A percentile compares a stretch with the other conserved stretches of the same genome.
Conservation (phyloP, 768 basidiomycete genomes). For the Pleurotus tuber-regium region DNA sequence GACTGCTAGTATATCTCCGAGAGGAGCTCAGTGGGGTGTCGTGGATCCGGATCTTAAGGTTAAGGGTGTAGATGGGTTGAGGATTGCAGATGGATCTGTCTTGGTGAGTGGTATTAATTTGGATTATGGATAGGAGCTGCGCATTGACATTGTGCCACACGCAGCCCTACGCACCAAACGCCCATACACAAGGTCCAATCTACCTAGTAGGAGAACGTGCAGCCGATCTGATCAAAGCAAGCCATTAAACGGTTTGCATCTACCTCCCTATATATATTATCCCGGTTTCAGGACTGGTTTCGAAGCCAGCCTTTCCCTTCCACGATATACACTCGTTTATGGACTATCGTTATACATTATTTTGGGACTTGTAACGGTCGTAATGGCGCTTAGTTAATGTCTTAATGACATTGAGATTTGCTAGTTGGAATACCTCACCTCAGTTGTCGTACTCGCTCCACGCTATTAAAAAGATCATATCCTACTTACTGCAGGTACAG, state of each 20-base stretch:
- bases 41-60: conserved; percentile 35
- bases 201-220: background rate
- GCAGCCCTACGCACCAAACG: background rate
- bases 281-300: too few relatives aligned
- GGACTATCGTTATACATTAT: too few relatives aligned
- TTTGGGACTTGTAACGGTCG: too few relatives aligned
- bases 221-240: background rate
- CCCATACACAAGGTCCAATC: background rate
- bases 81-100: conserved; percentile 1
- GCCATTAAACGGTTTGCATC: too few relatives aligned
- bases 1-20: conserved; percentile 30
- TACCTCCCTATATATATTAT: too few relatives aligned
- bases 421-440: too few relatives aligned
- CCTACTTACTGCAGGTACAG: background rate
- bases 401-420: too few relatives aligned
- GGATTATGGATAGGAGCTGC: background rate
- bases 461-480: background rate
- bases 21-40: conserved; percentile 29
- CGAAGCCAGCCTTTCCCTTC: too few relatives aligned
- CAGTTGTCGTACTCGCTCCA: too few relatives aligned
- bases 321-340: too few relatives aligned
- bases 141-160: background rate
- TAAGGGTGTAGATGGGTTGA: conserved; percentile 21
- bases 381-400: too few relatives aligned
- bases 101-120: background rate